phyloP scores from a whole-genome alignment of 331 rosid species.

The Pyracantha coccinea region DNA sequence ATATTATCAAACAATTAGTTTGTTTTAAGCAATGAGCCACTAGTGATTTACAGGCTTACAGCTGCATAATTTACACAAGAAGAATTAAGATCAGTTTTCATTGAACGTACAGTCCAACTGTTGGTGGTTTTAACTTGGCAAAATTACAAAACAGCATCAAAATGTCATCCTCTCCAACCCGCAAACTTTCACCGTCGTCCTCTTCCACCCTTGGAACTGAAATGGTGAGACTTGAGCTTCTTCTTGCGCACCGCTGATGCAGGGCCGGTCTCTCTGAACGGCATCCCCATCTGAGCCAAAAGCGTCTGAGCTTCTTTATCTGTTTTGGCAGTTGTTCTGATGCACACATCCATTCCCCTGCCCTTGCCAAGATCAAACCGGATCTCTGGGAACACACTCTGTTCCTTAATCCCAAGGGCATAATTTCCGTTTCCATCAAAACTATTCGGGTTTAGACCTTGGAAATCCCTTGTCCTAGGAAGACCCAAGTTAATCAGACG shows the following conservation, averaged over 20 bases:
- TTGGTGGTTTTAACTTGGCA: not conserved
- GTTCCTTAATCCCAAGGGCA: constrained; percentile 62
- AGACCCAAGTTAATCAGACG: constrained; percentile 84
- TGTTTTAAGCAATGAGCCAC: not conserved
- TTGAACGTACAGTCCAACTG: not conserved
- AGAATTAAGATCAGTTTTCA: not conserved
- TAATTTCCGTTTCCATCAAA: constrained; percentile 87
- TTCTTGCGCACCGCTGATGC: constrained; percentile 41
- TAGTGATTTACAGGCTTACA: not conserved
- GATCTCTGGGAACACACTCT: constrained; percentile 83
- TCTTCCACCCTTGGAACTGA: constrained; percentile 55
- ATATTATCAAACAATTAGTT: not conserved
- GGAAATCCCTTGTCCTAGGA: constrained; percentile 96
- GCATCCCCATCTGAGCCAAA: constrained; percentile 90
- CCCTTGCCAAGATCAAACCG: constrained; percentile 55
- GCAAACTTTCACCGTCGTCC: constrained; percentile 18
- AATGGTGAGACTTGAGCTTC: constrained; percentile 90
- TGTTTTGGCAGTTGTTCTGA: constrained; percentile 60
- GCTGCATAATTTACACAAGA: constrained; percentile 3
- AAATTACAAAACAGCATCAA: constrained; percentile 14
- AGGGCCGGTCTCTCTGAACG: constrained; percentile 70
- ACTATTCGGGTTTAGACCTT: constrained; percentile 71
- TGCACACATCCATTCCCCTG: constrained; percentile 94
- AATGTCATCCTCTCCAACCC: constrained; percentile 5
- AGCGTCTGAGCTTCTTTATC: constrained; percentile 77